These are phyloP conservation scores for Marasmius tenuissimus DNA, from an alignment of 1,284 basidiomycete species.

Conservation along the genomic window DNA sequence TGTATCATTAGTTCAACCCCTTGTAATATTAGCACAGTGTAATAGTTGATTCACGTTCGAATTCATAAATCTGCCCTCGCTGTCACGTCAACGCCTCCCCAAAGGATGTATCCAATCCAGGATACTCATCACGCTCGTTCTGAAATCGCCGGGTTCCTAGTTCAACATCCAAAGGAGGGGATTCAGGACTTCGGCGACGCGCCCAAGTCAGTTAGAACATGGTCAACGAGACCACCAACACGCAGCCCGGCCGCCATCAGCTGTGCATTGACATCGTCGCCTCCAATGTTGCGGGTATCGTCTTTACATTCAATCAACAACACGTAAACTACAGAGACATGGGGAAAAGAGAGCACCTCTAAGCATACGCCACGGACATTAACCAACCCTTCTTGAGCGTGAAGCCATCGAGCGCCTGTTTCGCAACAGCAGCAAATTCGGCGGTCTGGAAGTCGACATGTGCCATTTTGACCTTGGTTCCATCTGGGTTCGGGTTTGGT, in stretches of 20 bases:
- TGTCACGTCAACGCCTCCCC: too few species aligned
- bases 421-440: conserved; percentile 72
- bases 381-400: conserved; percentile 79
- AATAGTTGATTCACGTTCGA: too few species aligned
- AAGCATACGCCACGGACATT: conserved; percentile 77
- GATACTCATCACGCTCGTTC: too few species aligned
- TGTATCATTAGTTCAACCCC: neutral
- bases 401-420: conserved; percentile 77
- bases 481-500: conserved; percentile 60
- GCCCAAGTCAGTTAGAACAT: too few species aligned
- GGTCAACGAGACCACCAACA: too few species aligned
- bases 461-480: conserved; percentile 69
- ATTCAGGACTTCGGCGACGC: too few species aligned
- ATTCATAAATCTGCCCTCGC: too few species aligned
- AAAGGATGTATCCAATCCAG: too few species aligned
- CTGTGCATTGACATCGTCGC: neutral
- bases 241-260: neutral
- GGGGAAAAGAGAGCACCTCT: conserved; percentile 26
- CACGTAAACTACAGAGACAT: neutral
- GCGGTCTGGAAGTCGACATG: conserved; percentile 75
- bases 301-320: neutral
- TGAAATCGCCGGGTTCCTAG: too few species aligned
- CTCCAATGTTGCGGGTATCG: neutral
- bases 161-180: too few species aligned
- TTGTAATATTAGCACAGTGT: too few species aligned